Evolutionary conservation across 352 stramenopile species (phyloP).

Genomic region (Blastocystis sp.): DNA sequence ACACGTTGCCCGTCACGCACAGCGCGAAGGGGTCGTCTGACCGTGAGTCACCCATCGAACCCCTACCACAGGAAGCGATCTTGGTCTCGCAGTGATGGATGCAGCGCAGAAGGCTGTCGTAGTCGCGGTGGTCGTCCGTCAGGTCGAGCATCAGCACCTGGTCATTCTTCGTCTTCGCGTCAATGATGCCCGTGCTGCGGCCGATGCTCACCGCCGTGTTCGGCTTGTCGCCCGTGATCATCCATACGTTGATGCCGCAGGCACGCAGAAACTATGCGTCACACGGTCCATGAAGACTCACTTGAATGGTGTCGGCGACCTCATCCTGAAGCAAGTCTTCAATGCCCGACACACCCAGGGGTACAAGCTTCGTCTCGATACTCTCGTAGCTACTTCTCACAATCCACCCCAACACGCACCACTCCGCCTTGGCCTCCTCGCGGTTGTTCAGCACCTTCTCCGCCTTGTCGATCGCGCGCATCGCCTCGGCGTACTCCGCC

Average conservation of each 20-base stretch:
- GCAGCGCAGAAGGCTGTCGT: background rate
- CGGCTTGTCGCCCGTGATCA: conserved; percentile 85
- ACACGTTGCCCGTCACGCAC: conserved; percentile 58
- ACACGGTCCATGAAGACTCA: conserved; percentile 66
- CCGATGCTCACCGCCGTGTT: conserved; percentile 84
- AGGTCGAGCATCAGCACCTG: conserved; percentile 21
- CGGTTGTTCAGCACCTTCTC: conserved; percentile 76
- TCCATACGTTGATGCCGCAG: conserved; percentile 84
- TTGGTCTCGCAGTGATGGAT: background rate
- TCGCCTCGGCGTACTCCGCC: conserved; percentile 77
- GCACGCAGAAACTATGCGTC: conserved; percentile 73
- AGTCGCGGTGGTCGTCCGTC: background rate
- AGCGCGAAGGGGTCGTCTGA: conserved; percentile 12
- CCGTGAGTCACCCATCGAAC: background rate
- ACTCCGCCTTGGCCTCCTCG: conserved; percentile 74
- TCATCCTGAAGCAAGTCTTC: conserved; percentile 83
- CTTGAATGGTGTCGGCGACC: conserved; percentile 80
- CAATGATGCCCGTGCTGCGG: conserved; percentile 68
- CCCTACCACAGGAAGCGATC: background rate
- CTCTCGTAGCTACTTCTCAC: conserved; percentile 77
- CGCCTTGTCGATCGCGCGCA: conserved; percentile 70
- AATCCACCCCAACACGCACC: background rate
- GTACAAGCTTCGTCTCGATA: conserved; percentile 78
- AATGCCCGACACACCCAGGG: conserved; percentile 80
- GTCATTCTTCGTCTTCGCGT: background rate